These are phyloP conservation scores for Pythium grandisporangium DNA, from an alignment of 352 stramenopile genomes.

Conservation along the genomic window DNA sequence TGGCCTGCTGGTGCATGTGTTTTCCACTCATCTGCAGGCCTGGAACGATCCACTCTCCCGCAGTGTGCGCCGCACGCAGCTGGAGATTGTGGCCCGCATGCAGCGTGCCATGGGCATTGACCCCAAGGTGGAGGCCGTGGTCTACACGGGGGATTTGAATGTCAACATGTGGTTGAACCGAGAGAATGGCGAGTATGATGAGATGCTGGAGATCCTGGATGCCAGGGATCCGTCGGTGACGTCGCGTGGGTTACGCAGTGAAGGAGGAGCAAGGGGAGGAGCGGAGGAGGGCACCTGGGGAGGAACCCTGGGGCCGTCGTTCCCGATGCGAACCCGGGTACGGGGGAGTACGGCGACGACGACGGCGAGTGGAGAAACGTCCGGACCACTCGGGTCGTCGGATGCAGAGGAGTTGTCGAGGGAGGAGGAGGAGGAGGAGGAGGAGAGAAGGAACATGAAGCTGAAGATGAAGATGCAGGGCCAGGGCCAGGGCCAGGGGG, in stretches of 20 bases:
- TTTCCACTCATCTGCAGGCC: slow-evolving; percentile 66
- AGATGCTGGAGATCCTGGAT: slow-evolving; percentile 64
- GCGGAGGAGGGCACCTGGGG: no score
- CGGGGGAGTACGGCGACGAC: slow-evolving; percentile 1
- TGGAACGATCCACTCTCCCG: slow-evolving; percentile 61
- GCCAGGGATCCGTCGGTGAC: slow-evolving; percentile 38
- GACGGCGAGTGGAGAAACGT: slow-evolving; percentile 10
- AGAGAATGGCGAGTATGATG: slow-evolving; percentile 66
- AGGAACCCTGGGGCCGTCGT: no score
- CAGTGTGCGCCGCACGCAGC: slow-evolving; percentile 48
- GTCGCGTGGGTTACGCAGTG: no score
- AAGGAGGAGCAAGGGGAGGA: no score
- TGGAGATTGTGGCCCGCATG: slow-evolving; percentile 50
- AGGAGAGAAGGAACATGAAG: no score
- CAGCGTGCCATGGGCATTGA: slow-evolving; percentile 53
- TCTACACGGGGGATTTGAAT: slow-evolving; percentile 66
- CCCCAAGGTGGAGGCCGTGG: slow-evolving; percentile 37
- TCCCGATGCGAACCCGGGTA: no score
- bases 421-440: no score
- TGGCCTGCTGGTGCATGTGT: slow-evolving; percentile 59
- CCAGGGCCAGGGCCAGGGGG: no score
- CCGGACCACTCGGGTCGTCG: no score
- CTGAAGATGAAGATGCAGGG: no score
- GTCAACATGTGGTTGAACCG: slow-evolving; percentile 74
- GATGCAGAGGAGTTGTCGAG: no score